A percentile compares a stretch with the other conserved stretches of the same genome.
phyloP scores from a whole-genome alignment of 345 rosid species.

The Erucastrum elatum region DNA sequence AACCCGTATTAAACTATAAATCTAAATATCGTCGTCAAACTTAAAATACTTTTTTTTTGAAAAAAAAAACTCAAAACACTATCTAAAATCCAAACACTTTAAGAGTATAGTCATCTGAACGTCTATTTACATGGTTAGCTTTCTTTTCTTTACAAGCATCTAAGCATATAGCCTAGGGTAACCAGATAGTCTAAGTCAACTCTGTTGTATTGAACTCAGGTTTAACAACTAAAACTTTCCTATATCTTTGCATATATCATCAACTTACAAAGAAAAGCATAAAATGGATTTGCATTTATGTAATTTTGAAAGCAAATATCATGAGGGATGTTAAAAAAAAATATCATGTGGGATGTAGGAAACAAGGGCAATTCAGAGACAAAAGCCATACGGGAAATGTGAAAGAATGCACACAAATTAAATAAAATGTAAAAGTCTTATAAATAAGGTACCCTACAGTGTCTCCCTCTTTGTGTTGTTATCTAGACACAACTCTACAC shows the following conservation, averaged over 20 bases:
- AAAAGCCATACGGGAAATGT: constrained; percentile 20
- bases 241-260: background rate
- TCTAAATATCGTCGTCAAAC: background rate
- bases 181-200: background rate
- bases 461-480: constrained; percentile 31
- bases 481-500: constrained; percentile 20
- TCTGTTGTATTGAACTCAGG: background rate
- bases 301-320: constrained; percentile 22
- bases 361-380: constrained; percentile 19
- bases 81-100: background rate
- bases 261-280: background rate
- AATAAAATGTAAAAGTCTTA: background rate
- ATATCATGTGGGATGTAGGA: constrained; percentile 48
- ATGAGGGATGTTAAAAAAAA: constrained; percentile 36
- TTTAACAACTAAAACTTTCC: background rate
- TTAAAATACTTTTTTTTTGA: background rate
- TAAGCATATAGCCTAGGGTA: background rate
- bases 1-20: background rate
- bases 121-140: background rate
- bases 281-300: background rate
- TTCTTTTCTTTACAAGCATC: background rate
- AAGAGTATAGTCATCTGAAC: background rate
- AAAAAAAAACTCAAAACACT: background rate
- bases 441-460: constrained; percentile 36
- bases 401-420: constrained; percentile 11